phyloP scores from a whole-genome alignment of 2,329 filamentous ascomycete genomes.

The Shiraia sp. region DNA sequence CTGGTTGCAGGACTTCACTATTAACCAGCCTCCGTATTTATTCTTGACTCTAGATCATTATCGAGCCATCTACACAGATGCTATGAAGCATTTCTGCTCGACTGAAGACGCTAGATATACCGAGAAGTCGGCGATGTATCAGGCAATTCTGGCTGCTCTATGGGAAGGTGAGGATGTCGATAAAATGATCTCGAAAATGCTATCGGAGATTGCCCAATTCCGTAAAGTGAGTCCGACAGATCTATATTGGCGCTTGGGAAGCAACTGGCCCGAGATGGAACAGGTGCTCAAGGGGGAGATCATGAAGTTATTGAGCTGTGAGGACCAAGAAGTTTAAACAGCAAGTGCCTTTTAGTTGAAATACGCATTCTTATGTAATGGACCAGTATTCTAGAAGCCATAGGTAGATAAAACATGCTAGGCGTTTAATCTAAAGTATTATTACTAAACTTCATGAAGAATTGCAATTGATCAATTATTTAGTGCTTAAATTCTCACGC shows the following conservation, averaged over 20 bases:
- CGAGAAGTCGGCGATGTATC: conserved; percentile 13
- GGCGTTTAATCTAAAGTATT: too few relatives aligned
- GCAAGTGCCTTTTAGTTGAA: too few relatives aligned
- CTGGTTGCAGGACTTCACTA: conserved; percentile 5
- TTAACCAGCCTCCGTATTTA: neutral
- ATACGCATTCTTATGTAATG: too few relatives aligned
- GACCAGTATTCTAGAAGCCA: too few relatives aligned
- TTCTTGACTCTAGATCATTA: conserved; percentile 11
- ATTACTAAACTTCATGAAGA: too few relatives aligned
- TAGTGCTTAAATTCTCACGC: too few relatives aligned
- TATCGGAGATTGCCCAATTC: conserved; percentile 8
- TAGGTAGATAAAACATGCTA: too few relatives aligned
- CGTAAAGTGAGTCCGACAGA: conserved; percentile 1
- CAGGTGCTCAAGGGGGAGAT: conserved; percentile 6
- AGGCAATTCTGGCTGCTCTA: conserved; percentile 4
- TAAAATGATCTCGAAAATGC: conserved; percentile 4
- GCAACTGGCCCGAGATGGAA: conserved; percentile 9
- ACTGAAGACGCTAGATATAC: conserved; percentile 14
- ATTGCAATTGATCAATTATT: too few relatives aligned
- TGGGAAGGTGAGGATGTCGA: neutral
- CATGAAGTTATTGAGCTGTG: conserved; percentile 1
- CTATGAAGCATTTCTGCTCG: conserved; percentile 8
- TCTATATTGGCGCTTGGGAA: conserved; percentile 2
- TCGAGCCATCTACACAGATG: conserved; percentile 15
- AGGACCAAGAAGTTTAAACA: too few relatives aligned